phyloP scores from a whole-genome alignment of 1,139 yeast species.

The Meyerozyma sp. region DNA sequence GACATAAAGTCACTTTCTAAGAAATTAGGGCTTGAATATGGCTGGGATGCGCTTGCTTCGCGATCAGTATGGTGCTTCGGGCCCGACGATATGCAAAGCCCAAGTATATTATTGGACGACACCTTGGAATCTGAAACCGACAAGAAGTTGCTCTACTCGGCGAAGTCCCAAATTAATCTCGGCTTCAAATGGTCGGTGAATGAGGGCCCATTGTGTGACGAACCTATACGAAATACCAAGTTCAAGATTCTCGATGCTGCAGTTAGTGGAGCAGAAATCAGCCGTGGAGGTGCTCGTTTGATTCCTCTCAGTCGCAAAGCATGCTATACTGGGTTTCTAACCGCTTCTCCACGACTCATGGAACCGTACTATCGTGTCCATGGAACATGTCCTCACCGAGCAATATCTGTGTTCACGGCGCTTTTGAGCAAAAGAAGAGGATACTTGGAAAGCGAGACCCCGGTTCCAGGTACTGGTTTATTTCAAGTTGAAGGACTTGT shows the following conservation, averaged over 20 bases:
- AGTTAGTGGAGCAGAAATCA: constrained; percentile 42
- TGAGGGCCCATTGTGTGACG: constrained; percentile 92
- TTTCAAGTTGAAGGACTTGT: constrained; percentile 57
- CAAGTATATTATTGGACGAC: constrained; percentile 66
- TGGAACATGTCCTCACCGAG: constrained; percentile 48
- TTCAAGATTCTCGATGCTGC: constrained; percentile 66
- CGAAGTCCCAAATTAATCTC: constrained; percentile 53
- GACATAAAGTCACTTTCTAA: constrained; percentile 45
- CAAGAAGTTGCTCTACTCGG: constrained; percentile 38
- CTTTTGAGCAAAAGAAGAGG: constrained; percentile 64
- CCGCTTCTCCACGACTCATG: constrained; percentile 73
- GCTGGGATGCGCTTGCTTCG: constrained; percentile 83
- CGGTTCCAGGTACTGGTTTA: constrained; percentile 74
- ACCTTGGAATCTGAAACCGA: constrained; percentile 64
- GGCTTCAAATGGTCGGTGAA: constrained; percentile 83
- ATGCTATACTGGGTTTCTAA: constrained; percentile 73
- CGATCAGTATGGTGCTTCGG: constrained; percentile 82
- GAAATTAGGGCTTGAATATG: constrained; percentile 50
- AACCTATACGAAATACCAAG: constrained; percentile 65
- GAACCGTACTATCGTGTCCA: constrained; percentile 78
- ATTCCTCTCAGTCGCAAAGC: constrained; percentile 83
- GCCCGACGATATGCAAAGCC: constrained; percentile 50
- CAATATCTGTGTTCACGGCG: constrained; percentile 40
- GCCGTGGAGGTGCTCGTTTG: constrained; percentile 65
- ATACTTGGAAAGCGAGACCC: constrained; percentile 37